phyloP scores from a whole-genome alignment of 2,329 filamentous ascomycete genomes.

The Dothideomycetes sp. region DNA sequence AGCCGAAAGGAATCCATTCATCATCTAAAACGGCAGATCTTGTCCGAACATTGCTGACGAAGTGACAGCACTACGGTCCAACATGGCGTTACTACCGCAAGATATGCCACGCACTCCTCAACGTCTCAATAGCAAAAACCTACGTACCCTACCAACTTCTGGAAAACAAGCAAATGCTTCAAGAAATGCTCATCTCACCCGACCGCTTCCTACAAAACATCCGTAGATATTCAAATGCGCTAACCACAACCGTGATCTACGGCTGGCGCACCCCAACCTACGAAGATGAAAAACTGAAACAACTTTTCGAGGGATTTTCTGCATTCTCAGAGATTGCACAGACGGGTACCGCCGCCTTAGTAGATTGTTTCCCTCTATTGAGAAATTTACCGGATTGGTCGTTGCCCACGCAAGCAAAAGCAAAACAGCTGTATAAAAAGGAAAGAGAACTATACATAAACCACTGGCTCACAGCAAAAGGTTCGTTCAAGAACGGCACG shows the following conservation, averaged over 20 bases:
- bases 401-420: constrained; percentile 24
- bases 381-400: constrained; percentile 28
- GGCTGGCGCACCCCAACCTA: constrained; percentile 26
- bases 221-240: constrained; percentile 25
- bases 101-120: constrained; percentile 22
- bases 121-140: constrained; percentile 18
- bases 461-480: constrained; percentile 26
- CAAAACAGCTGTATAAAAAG: constrained; percentile 22
- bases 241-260: constrained; percentile 29
- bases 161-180: constrained; percentile 16
- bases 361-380: constrained; percentile 43
- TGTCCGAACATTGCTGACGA: constrained; percentile 5
- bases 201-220: constrained; percentile 27
- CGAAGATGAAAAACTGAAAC: constrained; percentile 19
- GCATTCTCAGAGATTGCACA: constrained; percentile 9
- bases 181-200: constrained; percentile 23
- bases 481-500: constrained; percentile 23
- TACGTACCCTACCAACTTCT: constrained; percentile 24
- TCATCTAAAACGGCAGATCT: not conserved
- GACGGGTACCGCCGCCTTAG: constrained; percentile 9
- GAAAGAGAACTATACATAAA: constrained; percentile 26
- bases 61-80: constrained; percentile 27
- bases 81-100: constrained; percentile 23
- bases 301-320: constrained; percentile 15
- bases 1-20: not conserved